These are phyloP conservation scores for Gynandropsis gynandra DNA, from an alignment of 345 rosid genomes.

Conservation along the genomic window DNA sequence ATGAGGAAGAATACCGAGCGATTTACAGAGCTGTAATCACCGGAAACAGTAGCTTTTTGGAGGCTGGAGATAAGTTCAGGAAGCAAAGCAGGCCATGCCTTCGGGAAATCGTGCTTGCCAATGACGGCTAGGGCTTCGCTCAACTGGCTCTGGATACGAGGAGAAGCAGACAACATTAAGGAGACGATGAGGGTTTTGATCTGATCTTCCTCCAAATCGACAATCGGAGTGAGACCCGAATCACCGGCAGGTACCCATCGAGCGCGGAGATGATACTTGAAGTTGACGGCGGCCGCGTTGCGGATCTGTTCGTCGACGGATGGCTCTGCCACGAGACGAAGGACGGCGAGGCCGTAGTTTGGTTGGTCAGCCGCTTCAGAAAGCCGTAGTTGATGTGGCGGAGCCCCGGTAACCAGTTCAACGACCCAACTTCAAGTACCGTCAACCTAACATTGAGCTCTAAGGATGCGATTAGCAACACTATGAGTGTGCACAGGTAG, in stretches of 20 bases:
- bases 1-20: no score
- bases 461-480: no score
- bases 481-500: no score
- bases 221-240: no score
- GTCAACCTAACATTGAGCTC: no score
- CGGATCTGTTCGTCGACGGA: constrained; percentile 77
- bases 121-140: constrained; percentile 85
- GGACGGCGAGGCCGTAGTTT: no score
- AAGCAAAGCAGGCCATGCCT: constrained; percentile 67
- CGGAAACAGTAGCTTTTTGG: constrained; percentile 33
- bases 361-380: no score
- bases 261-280: constrained; percentile 78
- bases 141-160: constrained; percentile 87
- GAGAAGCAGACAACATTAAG: constrained; percentile 68
- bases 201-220: no score
- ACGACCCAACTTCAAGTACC: no score
- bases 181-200: no score
- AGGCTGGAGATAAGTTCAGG: constrained; percentile 75
- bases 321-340: constrained; percentile 65
- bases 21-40: constrained; percentile 61
- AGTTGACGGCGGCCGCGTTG: constrained; percentile 89
- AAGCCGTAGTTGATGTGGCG: no score
- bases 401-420: no score
- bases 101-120: constrained; percentile 88
- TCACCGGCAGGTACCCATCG: constrained; percentile 66